A percentile compares a stretch with the other conserved stretches of the same genome.
Evolutionary conservation across 2,329 filamentous ascomycete genomes (phyloP).

Genomic region (Fusarium sp.): DNA sequence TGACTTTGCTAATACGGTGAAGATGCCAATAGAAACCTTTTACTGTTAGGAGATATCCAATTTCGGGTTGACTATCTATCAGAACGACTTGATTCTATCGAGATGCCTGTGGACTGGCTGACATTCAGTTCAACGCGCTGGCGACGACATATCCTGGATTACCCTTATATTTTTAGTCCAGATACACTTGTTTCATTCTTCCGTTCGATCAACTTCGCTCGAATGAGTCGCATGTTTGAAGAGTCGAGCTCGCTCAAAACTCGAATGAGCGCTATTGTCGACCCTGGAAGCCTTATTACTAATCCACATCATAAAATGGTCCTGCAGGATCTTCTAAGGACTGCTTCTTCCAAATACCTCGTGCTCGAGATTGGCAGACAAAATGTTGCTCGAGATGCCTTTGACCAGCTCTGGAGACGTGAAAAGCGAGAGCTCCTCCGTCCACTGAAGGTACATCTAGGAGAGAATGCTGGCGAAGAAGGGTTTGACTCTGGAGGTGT

Average conservation of each 20-base stretch:
- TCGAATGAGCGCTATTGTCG: slow-evolving; percentile 68
- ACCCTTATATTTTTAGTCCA: slow-evolving; percentile 82
- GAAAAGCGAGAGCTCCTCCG: slow-evolving; percentile 85
- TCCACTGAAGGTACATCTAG: slow-evolving; percentile 89
- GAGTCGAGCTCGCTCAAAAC: slow-evolving; percentile 71
- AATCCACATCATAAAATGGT: slow-evolving; percentile 71
- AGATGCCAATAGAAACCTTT: slow-evolving; percentile 73
- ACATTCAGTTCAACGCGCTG: slow-evolving; percentile 71
- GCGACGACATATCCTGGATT: slow-evolving; percentile 81
- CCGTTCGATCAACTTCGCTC: slow-evolving; percentile 86
- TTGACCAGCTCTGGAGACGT: slow-evolving; percentile 91
- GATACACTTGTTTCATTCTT: slow-evolving; percentile 85
- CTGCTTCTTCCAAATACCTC: slow-evolving; percentile 77
- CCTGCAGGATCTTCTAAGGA: slow-evolving; percentile 73
- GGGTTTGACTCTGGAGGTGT: slow-evolving; percentile 95
- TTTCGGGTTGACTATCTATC: slow-evolving; percentile 83
- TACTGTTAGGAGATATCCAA: slow-evolving; percentile 75
- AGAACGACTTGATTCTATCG: slow-evolving; percentile 79
- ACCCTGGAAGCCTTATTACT: slow-evolving; percentile 67
- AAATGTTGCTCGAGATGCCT: slow-evolving; percentile 77
- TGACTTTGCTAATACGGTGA: slow-evolving; percentile 25
- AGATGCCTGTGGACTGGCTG: slow-evolving; percentile 80
- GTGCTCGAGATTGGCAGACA: slow-evolving; percentile 77
- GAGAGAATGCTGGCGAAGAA: slow-evolving; percentile 84
- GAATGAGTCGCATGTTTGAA: slow-evolving; percentile 86